Base-by-base conservation (phyloP, 164 flowering plant species). In the Annona cherimola region DNA sequence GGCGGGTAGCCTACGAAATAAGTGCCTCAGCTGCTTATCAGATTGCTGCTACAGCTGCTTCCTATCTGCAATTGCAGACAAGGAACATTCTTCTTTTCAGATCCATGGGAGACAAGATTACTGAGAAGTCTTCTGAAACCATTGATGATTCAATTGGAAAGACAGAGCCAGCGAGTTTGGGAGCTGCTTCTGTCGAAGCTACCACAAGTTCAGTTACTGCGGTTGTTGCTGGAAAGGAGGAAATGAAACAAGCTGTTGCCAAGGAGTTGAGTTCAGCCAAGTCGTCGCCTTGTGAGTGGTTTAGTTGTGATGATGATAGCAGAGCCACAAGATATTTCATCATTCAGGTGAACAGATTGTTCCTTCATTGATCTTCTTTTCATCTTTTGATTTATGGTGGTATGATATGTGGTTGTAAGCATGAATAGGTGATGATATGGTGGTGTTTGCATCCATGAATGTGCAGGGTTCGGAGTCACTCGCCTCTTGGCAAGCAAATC, bases 401-500 rank as follows among this genome's bases (percentile, higher is more conserved):
- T 26, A 26, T 26, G 1, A 26, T 26, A 26, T 43, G 35, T 16
- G 64, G 40, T 61, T 54, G 59, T 8, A 54, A 54, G 35, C 59
- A 54, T 63, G 43, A n/a, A 16, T 66, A 16, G 6, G 41, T 3
- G 11, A 16, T 50, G 14, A 11, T 11, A 5, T 0, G 14, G 14
- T 50, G 57, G 57, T 50, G 12, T 64, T 50, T 12, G 67, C 8
- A 64, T 71, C 19, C 50, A 19, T 45, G 18, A 54, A 45, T 68
- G 19, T 80, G 80, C 86, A 93, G 98, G 99, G 99, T 18, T 93
- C 99, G 0, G 99, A 90, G 76, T 85, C 99, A 63, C 59, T 96
- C 75, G 90, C 96, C 54, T 96, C 99, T 66, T 96, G 99, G 99
- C 92, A 96, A 83, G 97, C 98, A 77, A 96, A 96, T 81, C 82